Evolutionary conservation across 108 stramenopile genomes (phyloP), one percentile per base, ranked within the genome.

Genomic region (Stephanodiscus triporus): DNA sequence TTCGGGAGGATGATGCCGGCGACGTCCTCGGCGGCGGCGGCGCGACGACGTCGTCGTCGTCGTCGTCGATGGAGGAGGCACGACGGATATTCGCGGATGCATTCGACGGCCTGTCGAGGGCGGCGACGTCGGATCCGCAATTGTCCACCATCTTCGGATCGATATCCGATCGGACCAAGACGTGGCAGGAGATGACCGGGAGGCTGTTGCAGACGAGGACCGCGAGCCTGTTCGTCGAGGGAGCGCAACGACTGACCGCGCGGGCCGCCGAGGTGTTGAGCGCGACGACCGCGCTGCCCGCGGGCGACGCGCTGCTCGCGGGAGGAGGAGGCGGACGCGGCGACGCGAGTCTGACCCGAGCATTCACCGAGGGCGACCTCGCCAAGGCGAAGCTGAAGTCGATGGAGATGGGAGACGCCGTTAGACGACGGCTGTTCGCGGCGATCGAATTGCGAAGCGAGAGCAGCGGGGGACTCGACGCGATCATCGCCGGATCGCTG

Each of bases 321-420:
- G 1, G 63, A 42, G 29, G 32, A 9, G 29, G 37, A 10, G 19
- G 53, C 55, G 9, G 40, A 42, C 26, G 55, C 5, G 37, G 30
- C 17, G 24, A 66, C 32, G 78, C 83, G 29, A 84, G 85, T 42
- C 80, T 91, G 8, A 91, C 89, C 10, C 88, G 89, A 27, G 89
- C 91, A 2, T 92, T 96, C 61, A 93, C 91, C 0, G 95, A 96
- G 70, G 91, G 91, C 30, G 95, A 96, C 75, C 86, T 90, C 51
- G 92, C 92, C n/a, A 87, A 90, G 68, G 89, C 92, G 4, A 78
- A 91, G 56, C 76, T 96, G 16, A 96, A 96, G 70, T 86, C 90
- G 0, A 84, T 96, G 62, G 91, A 93, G 77, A 82, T 96, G 62
- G 95, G 92, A 8, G 91, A 94, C 77, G 86, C 87, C 20, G 86